Conservation (phyloP, 257 asterid genomes). For the Coffea eugenioides region DNA sequence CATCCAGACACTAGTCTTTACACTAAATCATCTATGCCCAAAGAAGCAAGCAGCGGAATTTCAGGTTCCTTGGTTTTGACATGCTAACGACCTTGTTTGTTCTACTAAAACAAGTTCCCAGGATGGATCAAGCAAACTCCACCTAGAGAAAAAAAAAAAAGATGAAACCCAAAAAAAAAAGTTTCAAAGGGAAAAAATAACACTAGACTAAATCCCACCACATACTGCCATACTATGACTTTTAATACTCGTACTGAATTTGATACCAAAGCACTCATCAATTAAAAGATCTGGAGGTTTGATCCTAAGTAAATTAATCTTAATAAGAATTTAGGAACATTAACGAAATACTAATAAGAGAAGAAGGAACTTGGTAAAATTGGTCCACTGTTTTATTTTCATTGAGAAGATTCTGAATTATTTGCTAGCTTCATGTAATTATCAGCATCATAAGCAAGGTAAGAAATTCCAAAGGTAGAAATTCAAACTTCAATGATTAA, state of each 20-base stretch:
- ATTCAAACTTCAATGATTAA: background rate
- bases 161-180: background rate
- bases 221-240: background rate
- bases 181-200: background rate
- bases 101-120: background rate
- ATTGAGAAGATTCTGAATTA: background rate
- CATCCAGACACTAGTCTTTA: background rate
- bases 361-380: background rate
- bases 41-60: background rate
- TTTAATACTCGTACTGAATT: background rate
- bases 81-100: background rate
- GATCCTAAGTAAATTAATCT: too few species aligned
- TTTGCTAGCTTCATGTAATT: background rate
- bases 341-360: background rate
- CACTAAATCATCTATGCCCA: background rate
- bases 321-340: background rate
- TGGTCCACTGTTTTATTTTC: too few species aligned
- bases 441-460: slow-evolving; percentile 14
- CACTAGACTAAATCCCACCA: background rate
- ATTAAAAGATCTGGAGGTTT: too few species aligned
- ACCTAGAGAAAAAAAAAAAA: background rate
- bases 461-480: background rate
- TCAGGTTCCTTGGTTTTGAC: background rate
- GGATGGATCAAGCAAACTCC: background rate
- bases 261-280: background rate